Base-by-base conservation (phyloP, 257 asterid genomes). In the Phtheirospermum japonicum region DNA sequence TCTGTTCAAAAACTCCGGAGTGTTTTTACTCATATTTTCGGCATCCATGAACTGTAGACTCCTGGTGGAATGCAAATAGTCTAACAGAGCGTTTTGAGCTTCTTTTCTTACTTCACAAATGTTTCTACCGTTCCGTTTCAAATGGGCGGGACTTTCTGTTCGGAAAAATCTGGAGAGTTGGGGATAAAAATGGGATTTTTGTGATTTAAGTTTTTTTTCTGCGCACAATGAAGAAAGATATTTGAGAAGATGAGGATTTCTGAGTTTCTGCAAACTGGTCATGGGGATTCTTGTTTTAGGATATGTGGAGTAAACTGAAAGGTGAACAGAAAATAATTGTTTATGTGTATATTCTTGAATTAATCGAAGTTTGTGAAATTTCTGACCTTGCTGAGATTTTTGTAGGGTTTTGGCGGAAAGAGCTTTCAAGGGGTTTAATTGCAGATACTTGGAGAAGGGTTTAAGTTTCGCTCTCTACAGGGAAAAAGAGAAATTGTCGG, bases 41-140 rank as follows among this genome's bases (percentile, higher is more conserved):
- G 95, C 94, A 69, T 80, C 90, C 61, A 69, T 12, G 61, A 84
- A 84, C 56, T 70, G 78, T 65, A 84, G 69, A 68, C 83, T 76
- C 72, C 95, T 78, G 23, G 95, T 87, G 37, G 73, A 74, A 76
- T 87, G 88, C 67, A 87, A 75, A 59, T 87, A 87, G 13, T 87
- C 95, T 18, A 79, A 57, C 57, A 87, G 59, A 74, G 77, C 90
- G 72, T 60, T 73, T 69, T 82, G 82, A 34, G 88, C 95, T 63
- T 87, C 85, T 64, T 57, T 69, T 63, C 70, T 68, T 2, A 54
- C 80, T 3, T 30, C 72, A 54, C 42, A 36, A 36, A 9, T 36
- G 11, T 9, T 9, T 6, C 63, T 51, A 11, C 48, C 63, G 43
- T 20, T 73, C 3, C 28, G 28, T 45, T 63, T 53, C 42, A 16